These are phyloP conservation scores for Sclerotinia glacialis DNA, from an alignment of 2,329 filamentous ascomycete genomes.

Conservation along the genomic window DNA sequence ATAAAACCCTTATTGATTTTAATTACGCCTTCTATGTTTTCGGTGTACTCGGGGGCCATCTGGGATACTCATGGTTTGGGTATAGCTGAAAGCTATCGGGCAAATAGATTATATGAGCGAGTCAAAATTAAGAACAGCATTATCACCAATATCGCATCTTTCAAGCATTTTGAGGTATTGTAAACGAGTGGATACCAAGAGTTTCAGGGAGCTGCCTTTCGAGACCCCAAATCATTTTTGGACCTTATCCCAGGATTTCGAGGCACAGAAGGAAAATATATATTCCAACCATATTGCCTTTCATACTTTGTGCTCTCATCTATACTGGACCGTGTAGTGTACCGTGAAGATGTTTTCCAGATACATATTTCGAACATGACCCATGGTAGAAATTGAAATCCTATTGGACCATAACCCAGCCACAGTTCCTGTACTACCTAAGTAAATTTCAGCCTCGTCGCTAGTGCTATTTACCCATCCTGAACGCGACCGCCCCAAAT, in stretches of 20 bases:
- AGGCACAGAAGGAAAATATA: neutral
- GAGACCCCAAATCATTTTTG: neutral
- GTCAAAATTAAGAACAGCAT: neutral
- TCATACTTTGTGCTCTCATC: neutral
- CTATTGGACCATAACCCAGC: neutral
- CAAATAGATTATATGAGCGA: constrained; percentile 11
- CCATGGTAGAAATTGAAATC: neutral
- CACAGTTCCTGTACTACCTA: neutral
- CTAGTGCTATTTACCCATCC: constrained; percentile 15
- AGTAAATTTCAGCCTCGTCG: constrained; percentile 23
- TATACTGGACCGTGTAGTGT: neutral
- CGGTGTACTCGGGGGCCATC: constrained; percentile 25
- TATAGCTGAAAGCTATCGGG: constrained; percentile 17
- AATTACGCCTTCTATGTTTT: constrained; percentile 31
- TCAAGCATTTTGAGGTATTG: neutral
- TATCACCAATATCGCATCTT: neutral
- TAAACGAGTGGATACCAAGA: neutral
- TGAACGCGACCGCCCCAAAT: constrained; percentile 21
- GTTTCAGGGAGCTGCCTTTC: neutral
- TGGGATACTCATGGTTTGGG: constrained; percentile 12
- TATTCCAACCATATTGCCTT: neutral
- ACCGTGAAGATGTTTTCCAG: neutral
- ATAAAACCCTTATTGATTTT: constrained; percentile 28
- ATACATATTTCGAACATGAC: neutral
- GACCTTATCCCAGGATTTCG: neutral